These are phyloP conservation scores for Venturia effusa DNA, from an alignment of 2,329 filamentous ascomycete genomes.

Conservation along the genomic window DNA sequence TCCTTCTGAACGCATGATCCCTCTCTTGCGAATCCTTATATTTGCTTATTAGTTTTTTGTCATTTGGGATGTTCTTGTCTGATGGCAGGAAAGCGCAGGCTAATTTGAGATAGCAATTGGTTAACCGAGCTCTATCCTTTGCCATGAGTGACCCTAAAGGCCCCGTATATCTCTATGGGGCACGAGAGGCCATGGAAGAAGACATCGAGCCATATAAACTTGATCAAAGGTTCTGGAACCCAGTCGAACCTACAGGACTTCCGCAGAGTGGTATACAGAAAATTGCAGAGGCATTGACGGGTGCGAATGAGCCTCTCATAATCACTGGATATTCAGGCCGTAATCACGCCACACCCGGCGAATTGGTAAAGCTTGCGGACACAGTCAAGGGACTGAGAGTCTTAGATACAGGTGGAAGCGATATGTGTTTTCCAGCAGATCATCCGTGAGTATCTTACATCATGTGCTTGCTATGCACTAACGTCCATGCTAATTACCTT, in stretches of 20 bases:
- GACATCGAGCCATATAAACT: slow-evolving; percentile 52
- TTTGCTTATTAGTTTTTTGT: not conserved
- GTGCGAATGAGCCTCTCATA: slow-evolving; percentile 55
- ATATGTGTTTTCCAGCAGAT: slow-evolving; percentile 69
- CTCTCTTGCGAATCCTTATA: not conserved
- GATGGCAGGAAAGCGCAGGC: not conserved
- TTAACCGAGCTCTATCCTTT: slow-evolving; percentile 75
- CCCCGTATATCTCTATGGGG: slow-evolving; percentile 68
- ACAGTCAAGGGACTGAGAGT: slow-evolving; percentile 59
- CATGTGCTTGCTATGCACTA: too few species aligned
- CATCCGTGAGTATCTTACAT: slow-evolving; percentile 6
- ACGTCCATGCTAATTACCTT: not conserved
- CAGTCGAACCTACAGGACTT: slow-evolving; percentile 56
- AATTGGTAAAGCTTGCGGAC: slow-evolving; percentile 57
- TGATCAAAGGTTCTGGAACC: slow-evolving; percentile 58
- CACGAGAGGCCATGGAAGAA: slow-evolving; percentile 72
- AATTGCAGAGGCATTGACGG: slow-evolving; percentile 53
- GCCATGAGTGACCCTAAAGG: slow-evolving; percentile 67
- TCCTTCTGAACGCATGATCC: not conserved
- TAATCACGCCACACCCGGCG: slow-evolving; percentile 50
- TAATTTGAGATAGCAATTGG: slow-evolving; percentile 48
- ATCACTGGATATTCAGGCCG: slow-evolving; percentile 63
- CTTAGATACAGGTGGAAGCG: slow-evolving; percentile 64
- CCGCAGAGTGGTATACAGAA: slow-evolving; percentile 41
- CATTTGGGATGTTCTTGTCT: not conserved